Base-by-base conservation (phyloP, 2,329 filamentous ascomycete species). In the Juglanconis oblonga region DNA sequence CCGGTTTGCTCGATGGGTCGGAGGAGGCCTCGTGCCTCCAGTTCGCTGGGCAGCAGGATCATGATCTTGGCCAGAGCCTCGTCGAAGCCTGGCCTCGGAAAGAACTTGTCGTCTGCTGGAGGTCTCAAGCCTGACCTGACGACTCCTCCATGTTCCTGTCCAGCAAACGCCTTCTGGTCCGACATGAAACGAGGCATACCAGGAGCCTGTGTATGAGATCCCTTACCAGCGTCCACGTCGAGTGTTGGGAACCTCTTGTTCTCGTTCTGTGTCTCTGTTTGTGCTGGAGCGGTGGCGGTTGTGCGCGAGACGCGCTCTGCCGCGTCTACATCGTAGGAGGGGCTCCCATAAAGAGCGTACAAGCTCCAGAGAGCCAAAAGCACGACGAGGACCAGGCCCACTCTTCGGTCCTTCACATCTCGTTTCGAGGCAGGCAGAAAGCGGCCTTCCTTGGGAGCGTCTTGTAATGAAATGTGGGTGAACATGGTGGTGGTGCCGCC, bases 1-100 rank as follows among this genome's bases (percentile, higher is more conserved):
- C 76, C 76, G 2, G 74, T 74, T 3, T 67, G 65, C 17, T 73
- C 67, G 49, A 78, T 72, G 4, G 73, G 71, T 5, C 72, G 69
- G 2, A 77, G 66, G 8, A 77, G 66, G 31, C 73, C 72, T 47
- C 70, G 72, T 64, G 71, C 68, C 52, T 68, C 67, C 11, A 71
- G 66, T 50, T 74, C 71, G 57, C 72, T 68, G 4, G 72, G 72
- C 1, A 70, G 63, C 33, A 73, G 57, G 48, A 66, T 63, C 40
- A 71, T 66, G 24, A 72, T 48, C 31, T 68, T 64, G 11, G 66
- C 57, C 9, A 71, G 57, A 17, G 69, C 66, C 17, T 61, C 56
- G 44, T 64, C 62, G 40, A 71, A 64, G 31, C 52, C 45, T 38
- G 62, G 44, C 54, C 56, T 52, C 0, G 38, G 58, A 3, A n/a